Evolutionary conservation across 345 rosid genomes (phyloP), one percentile per base, ranked within the genome.

Genomic region (Gossypium turneri): DNA sequence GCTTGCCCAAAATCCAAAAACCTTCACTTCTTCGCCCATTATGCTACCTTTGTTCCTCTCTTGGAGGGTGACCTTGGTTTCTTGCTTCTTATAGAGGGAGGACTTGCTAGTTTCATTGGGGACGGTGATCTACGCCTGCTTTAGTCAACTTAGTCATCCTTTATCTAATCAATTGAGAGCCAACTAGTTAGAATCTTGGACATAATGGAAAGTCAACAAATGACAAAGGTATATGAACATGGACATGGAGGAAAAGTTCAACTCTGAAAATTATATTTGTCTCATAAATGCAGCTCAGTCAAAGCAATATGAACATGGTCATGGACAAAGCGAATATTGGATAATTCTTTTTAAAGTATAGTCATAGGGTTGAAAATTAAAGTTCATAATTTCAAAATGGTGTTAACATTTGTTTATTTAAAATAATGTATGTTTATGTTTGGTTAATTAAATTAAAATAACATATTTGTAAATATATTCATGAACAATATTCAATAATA

Each of bases 1-100:
- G 64, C 88, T 81, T 12, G 68, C 76, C 88, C 84, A 82, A 2
- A 48, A 70, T 4, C 90, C 86, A 10, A 81, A 73, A 24, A 86
- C 81, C 84, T 81, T 78, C 74, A 81, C 84, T 73, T 79, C 79
- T 13, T 80, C 82, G 25, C 68, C 58, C 76, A 73, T 60, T 7
- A 0, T 24, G 72, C 0, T 44, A 9, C 17, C 45, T 71, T 38
- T n/a, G 4, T 1, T 45, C 50, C 16, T 11, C 64, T 0, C 1
- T 15, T 60, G 16, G 4, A 60, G 2, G 38, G 9, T 4, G 9
- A 1, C 41, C 13, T 60, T 25, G 38, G 38, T 2, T 25, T 25
- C 17, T 12, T 59, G 41, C 64, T 59, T 24, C 64, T 59, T 59
- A 25, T 25, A 59, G 41, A 4, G 51, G 3, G 29, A 58, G 62